Evolutionary conservation across 352 stramenopile genomes (phyloP), one percentile per base, ranked within the genome.

Genomic region (Phytophthora sojae): DNA sequence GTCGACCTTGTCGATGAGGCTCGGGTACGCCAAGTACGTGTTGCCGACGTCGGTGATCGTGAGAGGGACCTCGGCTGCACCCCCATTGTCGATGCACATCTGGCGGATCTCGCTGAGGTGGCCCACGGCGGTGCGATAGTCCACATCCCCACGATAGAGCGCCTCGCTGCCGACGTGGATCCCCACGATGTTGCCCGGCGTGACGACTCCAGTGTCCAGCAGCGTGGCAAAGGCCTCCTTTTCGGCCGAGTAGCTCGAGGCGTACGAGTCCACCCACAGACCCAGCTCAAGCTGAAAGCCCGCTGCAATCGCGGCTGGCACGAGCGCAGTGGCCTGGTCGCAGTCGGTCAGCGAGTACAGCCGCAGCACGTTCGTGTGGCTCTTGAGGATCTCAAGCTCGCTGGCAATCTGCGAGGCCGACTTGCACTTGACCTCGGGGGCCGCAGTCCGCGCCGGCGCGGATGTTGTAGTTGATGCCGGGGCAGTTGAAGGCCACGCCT

Each of bases 401-500:
- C 39, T 47, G 12, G 39, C 39, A 47, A 47, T 47, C 15, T 47
- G 39, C 14, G 39, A 47, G 11, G 14, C 39, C 39, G 39, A 15
- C 5, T 47, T 47, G 39, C 39, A 21, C 39, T 47, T 47, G 39
- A 6, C 14, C 39, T 47, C 39, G 2, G 39, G 14, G 0, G 39
- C 6, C 39, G 39, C 39, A 47, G 39, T 47, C 39, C 39, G 39
- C 39, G 39, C 39, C 39, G 6, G 39, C 39, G 39, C 39, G 39
- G 17, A 47, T 47, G 39, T 47, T 47, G 39, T 47, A 47, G 39
- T 47, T 47, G 14, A 47, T 47, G 17, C 39, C 39, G 15, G 39
- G 39, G 66, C 56, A 69, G 64, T 45, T 69, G 57, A 83, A 76
- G 23, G 53, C 55, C 61, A 67, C 61, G 44, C 60, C 55, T 19